A percentile compares a stretch with the other conserved stretches of the same genome.
Conservation (phyloP, 441 rosid species). For the Pelargonium myrrhifolium region DNA sequence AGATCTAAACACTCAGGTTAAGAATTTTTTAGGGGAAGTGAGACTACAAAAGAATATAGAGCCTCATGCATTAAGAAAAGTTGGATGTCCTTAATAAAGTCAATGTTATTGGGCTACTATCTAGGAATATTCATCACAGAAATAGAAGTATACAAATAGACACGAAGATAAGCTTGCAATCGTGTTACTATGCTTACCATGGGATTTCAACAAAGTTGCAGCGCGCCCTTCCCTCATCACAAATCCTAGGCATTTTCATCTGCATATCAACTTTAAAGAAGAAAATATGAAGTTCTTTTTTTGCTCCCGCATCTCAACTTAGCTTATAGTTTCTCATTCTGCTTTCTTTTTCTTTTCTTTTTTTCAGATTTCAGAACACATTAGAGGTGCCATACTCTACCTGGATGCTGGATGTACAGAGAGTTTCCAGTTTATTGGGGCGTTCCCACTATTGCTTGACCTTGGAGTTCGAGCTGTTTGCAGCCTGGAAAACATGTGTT, state of each 20-base stretch:
- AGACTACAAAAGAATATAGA: too few species aligned
- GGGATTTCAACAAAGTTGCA: neutral
- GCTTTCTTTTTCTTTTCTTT: conserved; percentile 13
- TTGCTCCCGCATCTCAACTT: neutral
- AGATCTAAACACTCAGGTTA: too few species aligned
- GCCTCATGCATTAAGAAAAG: too few species aligned
- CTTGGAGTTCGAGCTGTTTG: conserved; percentile 65
- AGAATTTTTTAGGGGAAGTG: too few species aligned
- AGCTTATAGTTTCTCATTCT: neutral
- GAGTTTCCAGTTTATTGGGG: conserved; percentile 79
- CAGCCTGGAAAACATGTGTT: conserved; percentile 67
- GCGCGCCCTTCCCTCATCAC: neutral
- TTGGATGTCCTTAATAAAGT: too few species aligned
- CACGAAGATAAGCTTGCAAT: neutral
- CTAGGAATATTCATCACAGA: neutral
- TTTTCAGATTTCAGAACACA: conserved; percentile 57
- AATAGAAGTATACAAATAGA: neutral
- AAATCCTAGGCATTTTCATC: neutral
- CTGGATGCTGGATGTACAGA: conserved; percentile 88
- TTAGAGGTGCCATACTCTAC: conserved; percentile 60
- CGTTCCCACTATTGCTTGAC: conserved; percentile 60
- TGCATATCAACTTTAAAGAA: neutral
- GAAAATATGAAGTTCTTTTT: neutral
- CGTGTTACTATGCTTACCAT: neutral
- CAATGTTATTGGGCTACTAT: too few species aligned